A percentile compares a stretch with the other conserved stretches of the same genome.
Evolutionary conservation across 2,329 filamentous ascomycete species (phyloP).

Genomic region (Ophiostoma populinum): DNA sequence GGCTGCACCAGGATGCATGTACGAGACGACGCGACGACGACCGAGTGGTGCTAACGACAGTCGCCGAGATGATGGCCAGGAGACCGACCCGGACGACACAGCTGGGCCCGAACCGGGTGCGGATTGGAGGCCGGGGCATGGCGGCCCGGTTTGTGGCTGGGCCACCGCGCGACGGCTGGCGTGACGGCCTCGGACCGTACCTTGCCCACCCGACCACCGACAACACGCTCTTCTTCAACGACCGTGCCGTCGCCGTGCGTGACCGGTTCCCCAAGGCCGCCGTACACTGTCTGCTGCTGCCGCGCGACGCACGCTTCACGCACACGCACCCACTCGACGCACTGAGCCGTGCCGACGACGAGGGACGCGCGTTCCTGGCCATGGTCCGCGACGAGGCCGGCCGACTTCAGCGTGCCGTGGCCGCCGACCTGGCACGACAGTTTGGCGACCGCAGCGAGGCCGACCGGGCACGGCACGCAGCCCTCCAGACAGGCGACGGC

Average conservation of each 20-base stretch:
- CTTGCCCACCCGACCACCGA: constrained; percentile 37
- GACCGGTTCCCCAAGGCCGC: constrained; percentile 77
- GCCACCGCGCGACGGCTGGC: too few relatives aligned
- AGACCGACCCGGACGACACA: too few relatives aligned
- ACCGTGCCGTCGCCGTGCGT: constrained; percentile 58
- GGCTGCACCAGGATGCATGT: too few relatives aligned
- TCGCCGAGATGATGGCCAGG: too few relatives aligned
- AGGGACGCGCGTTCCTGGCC: constrained; percentile 50
- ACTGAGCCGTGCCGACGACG: constrained; percentile 13
- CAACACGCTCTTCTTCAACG: constrained; percentile 46
- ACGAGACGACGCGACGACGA: too few relatives aligned
- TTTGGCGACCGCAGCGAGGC: constrained; percentile 45
- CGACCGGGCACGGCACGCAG: constrained; percentile 48
- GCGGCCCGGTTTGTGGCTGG: too few relatives aligned
- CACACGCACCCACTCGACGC: constrained; percentile 61
- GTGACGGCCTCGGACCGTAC: constrained; percentile 48
- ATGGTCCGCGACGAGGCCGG: constrained; percentile 42
- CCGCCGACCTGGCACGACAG: constrained; percentile 53
- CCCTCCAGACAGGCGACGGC: constrained; percentile 49
- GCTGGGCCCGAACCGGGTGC: too few relatives aligned
- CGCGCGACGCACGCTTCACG: constrained; percentile 45
- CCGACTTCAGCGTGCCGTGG: constrained; percentile 48
- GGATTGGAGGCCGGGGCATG: too few relatives aligned
- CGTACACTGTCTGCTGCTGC: constrained; percentile 76
- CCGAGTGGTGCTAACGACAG: too few relatives aligned